These are phyloP conservation scores for Salix caprea DNA, from an alignment of 345 rosid species.

Conservation along the genomic window DNA sequence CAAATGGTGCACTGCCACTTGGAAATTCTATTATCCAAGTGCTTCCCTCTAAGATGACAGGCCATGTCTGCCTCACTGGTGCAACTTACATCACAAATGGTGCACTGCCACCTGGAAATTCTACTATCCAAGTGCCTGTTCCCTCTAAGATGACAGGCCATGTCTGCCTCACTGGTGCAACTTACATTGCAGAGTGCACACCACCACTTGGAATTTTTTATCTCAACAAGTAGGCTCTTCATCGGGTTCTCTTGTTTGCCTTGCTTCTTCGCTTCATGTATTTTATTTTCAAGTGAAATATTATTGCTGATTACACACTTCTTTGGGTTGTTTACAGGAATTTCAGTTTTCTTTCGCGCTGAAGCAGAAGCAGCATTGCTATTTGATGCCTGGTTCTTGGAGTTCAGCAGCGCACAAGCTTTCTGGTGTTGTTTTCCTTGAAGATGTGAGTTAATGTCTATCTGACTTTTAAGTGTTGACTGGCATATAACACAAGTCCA, in stretches of 20 bases:
- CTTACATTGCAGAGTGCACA: conserved; percentile 7
- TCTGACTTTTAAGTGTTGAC: not conserved
- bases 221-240: not conserved
- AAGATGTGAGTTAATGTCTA: not conserved
- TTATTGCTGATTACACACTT: not conserved
- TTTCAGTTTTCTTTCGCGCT: not conserved
- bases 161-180: conserved; percentile 6
- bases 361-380: not conserved
- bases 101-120: no score
- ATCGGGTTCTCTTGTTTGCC: not conserved
- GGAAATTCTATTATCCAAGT: not conserved
- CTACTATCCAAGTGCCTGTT: not conserved
- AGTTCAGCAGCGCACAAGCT: not conserved
- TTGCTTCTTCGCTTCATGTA: not conserved
- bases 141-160: conserved; percentile 8
- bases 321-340: not conserved
- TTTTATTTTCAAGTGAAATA: not conserved
- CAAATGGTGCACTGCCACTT: no score
- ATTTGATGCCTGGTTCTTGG: not conserved
- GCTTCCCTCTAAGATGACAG: conserved; percentile 6
- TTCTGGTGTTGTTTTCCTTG: not conserved
- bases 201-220: not conserved
- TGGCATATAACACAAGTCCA: not conserved
- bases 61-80: conserved; percentile 1
- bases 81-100: conserved; percentile 1